Conservation (phyloP, 768 basidiomycete species). For the Amanita rimosa region DNA sequence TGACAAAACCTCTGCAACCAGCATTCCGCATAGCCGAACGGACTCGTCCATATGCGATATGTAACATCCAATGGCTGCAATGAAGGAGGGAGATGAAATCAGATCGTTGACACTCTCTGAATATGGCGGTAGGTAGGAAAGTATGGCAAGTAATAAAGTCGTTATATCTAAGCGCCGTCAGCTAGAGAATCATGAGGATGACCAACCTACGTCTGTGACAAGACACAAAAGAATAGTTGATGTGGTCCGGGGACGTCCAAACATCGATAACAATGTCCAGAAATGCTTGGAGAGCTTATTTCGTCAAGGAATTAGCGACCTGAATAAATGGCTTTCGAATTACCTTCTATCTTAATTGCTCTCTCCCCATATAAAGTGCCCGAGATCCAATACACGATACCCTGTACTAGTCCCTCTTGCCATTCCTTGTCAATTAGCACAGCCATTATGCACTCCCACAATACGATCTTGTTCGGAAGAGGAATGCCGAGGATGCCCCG, state of each 20-base stretch:
- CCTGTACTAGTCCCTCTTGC: constrained; percentile 43
- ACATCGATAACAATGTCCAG: constrained; percentile 39
- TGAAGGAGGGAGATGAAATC: constrained; percentile 46
- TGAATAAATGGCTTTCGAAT: not conserved
- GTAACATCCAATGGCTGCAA: constrained; percentile 62
- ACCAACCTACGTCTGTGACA: constrained; percentile 66
- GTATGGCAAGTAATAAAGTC: constrained; percentile 49
- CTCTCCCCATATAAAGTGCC: constrained; percentile 19
- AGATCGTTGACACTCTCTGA: constrained; percentile 35
- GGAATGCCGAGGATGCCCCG: constrained; percentile 40
- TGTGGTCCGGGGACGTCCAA: constrained; percentile 72
- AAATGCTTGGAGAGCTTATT: constrained; percentile 34
- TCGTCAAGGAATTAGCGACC: constrained; percentile 3
- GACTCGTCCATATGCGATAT: constrained; percentile 66
- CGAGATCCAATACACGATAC: constrained; percentile 64
- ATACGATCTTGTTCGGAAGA: constrained; percentile 27
- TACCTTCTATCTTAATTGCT: constrained; percentile 18
- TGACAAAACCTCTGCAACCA: constrained; percentile 77
- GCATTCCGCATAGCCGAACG: constrained; percentile 85
- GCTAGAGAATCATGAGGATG: not conserved
- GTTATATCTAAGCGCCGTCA: constrained; percentile 50
- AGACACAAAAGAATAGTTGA: constrained; percentile 68
- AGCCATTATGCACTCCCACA: constrained; percentile 39
- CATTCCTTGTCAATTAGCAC: constrained; percentile 49
- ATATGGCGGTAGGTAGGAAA: constrained; percentile 47